phyloP scores from a whole-genome alignment of 2,329 filamentous ascomycete species.

The Fusarium goolgardi region DNA sequence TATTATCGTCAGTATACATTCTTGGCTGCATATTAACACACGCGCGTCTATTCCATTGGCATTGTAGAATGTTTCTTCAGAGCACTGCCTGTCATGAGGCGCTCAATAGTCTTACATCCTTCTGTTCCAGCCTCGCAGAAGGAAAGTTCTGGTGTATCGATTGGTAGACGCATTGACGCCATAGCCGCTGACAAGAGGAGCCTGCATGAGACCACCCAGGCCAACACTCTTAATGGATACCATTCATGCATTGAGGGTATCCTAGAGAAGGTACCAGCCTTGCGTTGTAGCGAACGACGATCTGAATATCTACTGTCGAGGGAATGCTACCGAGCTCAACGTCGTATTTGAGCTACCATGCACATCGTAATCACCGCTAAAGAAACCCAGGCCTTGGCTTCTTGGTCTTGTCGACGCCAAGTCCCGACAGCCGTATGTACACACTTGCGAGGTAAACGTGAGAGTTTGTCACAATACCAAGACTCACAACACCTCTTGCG shows the following conservation, averaged over 20 bases:
- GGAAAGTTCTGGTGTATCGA: not conserved
- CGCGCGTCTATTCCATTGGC: not conserved
- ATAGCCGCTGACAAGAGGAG: conserved; percentile 6
- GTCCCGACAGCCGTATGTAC: not conserved
- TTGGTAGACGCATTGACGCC: not conserved
- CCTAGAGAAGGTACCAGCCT: not conserved
- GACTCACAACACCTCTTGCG: not conserved
- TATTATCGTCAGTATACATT: not conserved
- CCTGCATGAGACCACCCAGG: conserved; percentile 15
- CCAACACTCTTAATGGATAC: not conserved
- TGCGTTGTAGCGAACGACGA: conserved; percentile 20
- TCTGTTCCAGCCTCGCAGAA: not conserved
- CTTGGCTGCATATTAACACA: not conserved
- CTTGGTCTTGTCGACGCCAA: not conserved
- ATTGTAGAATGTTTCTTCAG: not conserved
- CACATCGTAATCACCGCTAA: conserved; percentile 31
- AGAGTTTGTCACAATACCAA: not conserved
- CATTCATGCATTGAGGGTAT: not conserved
- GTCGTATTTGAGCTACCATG: conserved; percentile 7
- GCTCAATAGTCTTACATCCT: not conserved
- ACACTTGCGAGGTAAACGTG: not conserved
- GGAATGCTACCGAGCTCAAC: conserved; percentile 5
- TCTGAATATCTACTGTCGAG: conserved; percentile 16
- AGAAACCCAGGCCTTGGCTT: conserved; percentile 19
- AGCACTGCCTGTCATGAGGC: not conserved